Evolutionary conservation across 108 stramenopile genomes (phyloP).

Genomic region (Aurantiochytrium sp.): DNA sequence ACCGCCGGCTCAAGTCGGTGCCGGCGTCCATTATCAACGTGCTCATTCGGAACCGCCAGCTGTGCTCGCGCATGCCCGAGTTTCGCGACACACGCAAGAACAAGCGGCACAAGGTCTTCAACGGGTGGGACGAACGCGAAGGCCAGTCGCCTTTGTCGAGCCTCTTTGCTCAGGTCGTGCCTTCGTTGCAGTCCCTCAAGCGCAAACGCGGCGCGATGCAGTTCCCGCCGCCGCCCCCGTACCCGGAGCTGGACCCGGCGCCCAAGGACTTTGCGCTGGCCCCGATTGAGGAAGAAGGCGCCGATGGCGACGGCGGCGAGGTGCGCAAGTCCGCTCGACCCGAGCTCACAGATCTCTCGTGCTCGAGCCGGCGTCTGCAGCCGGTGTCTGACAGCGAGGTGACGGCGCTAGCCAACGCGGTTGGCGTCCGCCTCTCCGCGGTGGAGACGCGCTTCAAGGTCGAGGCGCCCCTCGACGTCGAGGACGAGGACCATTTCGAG

Average conservation of each 20-base stretch:
- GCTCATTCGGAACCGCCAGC: constrained; percentile 33
- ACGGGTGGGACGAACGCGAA: constrained; percentile 39
- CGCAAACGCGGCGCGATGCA: constrained; percentile 37
- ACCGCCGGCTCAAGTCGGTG: constrained; percentile 37
- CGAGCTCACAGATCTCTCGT: constrained; percentile 24
- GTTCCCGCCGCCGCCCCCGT: constrained; percentile 36
- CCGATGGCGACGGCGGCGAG: background rate
- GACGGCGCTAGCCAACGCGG: background rate
- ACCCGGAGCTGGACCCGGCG: constrained; percentile 15
- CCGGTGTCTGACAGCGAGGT: background rate
- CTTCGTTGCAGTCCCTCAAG: constrained; percentile 5
- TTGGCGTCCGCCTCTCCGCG: background rate
- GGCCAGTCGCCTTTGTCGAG: background rate
- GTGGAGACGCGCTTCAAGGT: background rate
- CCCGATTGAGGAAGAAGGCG: background rate
- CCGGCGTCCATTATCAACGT: constrained; percentile 41
- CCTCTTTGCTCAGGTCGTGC: constrained; percentile 30
- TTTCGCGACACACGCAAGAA: constrained; percentile 31
- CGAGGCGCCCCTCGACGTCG: constrained; percentile 13
- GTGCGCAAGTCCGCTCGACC: background rate
- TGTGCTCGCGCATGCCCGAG: constrained; percentile 38
- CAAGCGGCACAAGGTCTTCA: constrained; percentile 14
- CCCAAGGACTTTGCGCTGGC: background rate
- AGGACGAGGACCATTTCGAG: constrained; percentile 34
- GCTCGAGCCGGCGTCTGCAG: constrained; percentile 16